Percentiles rank a stretch among this genome's conserved stretches.
Conservation (phyloP, 2,329 filamentous ascomycete species). For the Metarhizium guizhouense region DNA sequence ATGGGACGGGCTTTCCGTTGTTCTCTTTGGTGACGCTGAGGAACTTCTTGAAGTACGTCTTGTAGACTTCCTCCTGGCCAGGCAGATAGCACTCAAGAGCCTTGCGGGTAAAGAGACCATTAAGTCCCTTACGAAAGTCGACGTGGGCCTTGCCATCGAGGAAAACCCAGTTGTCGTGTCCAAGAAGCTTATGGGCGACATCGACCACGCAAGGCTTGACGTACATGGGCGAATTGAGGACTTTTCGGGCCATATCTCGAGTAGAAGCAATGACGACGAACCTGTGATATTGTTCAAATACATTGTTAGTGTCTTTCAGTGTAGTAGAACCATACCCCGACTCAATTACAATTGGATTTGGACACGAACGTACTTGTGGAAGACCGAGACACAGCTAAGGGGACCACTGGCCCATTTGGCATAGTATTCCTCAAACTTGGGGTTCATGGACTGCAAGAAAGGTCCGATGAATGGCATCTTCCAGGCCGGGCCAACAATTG, state of each 20-base stretch:
- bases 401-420: constrained; percentile 87
- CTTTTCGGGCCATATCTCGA: constrained; percentile 90
- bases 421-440: constrained; percentile 85
- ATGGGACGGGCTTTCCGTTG: constrained; percentile 66
- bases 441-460: constrained; percentile 85
- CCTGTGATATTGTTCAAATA: constrained; percentile 32
- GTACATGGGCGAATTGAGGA: constrained; percentile 87
- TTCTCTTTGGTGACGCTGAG: constrained; percentile 64
- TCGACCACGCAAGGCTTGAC: constrained; percentile 97
- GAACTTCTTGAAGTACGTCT: constrained; percentile 75
- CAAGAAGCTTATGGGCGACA: constrained; percentile 84
- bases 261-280: constrained; percentile 96
- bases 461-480: constrained; percentile 90
- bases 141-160: constrained; percentile 90
- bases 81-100: constrained; percentile 84
- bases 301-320: not conserved
- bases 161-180: constrained; percentile 93
- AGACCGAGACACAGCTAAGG: constrained; percentile 94
- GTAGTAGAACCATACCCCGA: not conserved
- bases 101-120: constrained; percentile 85
- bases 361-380: constrained; percentile 72
- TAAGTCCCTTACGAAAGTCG: constrained; percentile 94
- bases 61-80: constrained; percentile 86
- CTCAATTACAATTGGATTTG: not conserved
- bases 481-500: constrained; percentile 64